Base-by-base conservation (phyloP, 2,329 filamentous ascomycete genomes). In the Talaromyces sp. region DNA sequence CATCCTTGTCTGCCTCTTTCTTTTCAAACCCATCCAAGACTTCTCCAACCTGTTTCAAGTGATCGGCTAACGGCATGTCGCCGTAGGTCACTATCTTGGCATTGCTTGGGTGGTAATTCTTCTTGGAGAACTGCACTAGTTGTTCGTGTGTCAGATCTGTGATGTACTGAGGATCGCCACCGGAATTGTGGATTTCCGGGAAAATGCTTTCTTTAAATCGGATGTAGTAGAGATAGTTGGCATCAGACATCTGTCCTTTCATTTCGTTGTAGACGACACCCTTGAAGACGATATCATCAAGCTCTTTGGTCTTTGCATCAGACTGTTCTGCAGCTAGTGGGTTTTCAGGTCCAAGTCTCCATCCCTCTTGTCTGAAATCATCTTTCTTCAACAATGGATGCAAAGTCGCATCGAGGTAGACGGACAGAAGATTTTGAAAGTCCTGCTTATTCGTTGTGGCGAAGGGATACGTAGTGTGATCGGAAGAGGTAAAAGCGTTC, bases 181-280 rank as follows among this genome's bases (percentile, higher is more conserved):
- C 95, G 1, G 94, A 98, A 80, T 99, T 98, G 80, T 99, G 91
- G 76, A 99, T 90, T 43, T 90, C 90, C 0, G 95, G 95, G 74
- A 96, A 95, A 62, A 99, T 92, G 75, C 95, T 90, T 72, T 98
- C 93, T 74, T 96, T 92, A 78, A 96, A 99, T 62, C 90, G 87
- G 70, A 97, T 96, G 77, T 97, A 98, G 82, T 92, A 99, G 0
- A 98, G 83, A 73, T 99, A 99, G 70, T 92, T 92, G 7, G 94
- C 93, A 76, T 99, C 95, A 2, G 95, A 98, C 89, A 98, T 96
- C 75, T 97, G 93, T 0, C 95, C 95, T 80, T 99, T 99, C 95
- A 99, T 99, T 81, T 99, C 95, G 73, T 99, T 99, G 81, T 98
- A 98, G 0, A 98, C 94, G 1, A 98, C 95, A 31, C 94, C 94